Evolutionary conservation across 2,329 filamentous ascomycete genomes (phyloP).

Genomic region (Fusarium sp.): DNA sequence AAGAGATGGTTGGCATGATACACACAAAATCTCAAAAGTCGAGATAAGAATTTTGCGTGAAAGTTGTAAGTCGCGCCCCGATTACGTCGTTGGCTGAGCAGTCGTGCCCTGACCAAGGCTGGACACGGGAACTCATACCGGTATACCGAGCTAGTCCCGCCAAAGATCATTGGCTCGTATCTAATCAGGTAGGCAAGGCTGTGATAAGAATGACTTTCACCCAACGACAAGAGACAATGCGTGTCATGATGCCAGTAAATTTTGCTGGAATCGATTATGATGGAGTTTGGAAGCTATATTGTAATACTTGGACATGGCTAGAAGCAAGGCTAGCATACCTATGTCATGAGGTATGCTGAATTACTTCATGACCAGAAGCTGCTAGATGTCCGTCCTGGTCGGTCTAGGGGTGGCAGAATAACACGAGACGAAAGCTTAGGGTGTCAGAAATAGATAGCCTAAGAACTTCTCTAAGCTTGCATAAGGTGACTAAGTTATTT

Average conservation of each 20-base stretch:
- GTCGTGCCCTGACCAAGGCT: slow-evolving; percentile 42
- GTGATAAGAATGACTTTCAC: slow-evolving; percentile 1
- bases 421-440: too few species aligned
- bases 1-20: slow-evolving; percentile 37
- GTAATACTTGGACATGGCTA: neutral
- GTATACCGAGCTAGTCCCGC: slow-evolving; percentile 39
- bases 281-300: neutral
- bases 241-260: neutral
- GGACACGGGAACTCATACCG: slow-evolving; percentile 35
- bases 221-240: neutral
- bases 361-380: slow-evolving; percentile 26
- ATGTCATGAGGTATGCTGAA: neutral
- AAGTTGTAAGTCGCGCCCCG: slow-evolving; percentile 31
- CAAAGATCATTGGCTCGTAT: slow-evolving; percentile 28
- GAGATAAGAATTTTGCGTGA: slow-evolving; percentile 27
- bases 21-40: slow-evolving; percentile 6
- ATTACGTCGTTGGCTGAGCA: slow-evolving; percentile 44
- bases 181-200: slow-evolving; percentile 29
- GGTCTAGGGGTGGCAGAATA: neutral
- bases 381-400: neutral
- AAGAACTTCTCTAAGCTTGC: too few species aligned
- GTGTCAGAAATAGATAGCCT: too few species aligned
- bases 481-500: too few species aligned
- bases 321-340: neutral
- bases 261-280: neutral